Conservation (phyloP, 768 basidiomycete species). For the Rhizopogon rudus region DNA sequence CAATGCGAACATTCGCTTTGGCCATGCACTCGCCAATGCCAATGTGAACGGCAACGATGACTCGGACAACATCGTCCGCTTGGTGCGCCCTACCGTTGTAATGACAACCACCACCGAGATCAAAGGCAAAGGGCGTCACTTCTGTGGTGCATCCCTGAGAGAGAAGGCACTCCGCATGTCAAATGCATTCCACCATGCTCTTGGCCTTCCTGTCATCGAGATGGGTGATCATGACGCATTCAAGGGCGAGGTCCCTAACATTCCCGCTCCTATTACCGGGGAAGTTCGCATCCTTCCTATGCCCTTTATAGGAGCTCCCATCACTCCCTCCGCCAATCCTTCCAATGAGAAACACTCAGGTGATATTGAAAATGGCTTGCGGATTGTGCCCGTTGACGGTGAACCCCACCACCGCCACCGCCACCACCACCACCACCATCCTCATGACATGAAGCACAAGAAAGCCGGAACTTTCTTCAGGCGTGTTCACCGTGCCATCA, state of each 20-base stretch:
- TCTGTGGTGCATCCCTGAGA: constrained; percentile 32
- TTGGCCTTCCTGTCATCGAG: constrained; percentile 51
- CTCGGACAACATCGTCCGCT: constrained; percentile 16
- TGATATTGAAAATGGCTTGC: not conserved
- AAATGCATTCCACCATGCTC: constrained; percentile 48
- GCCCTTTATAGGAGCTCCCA: constrained; percentile 25
- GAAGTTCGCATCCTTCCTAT: constrained; percentile 28
- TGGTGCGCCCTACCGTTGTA: constrained; percentile 11
- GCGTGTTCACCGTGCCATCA: constrained; percentile 62
- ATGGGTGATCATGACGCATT: constrained; percentile 4
- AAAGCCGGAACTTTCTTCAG: constrained; percentile 40
- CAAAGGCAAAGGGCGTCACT: constrained; percentile 17
- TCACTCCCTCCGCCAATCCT: constrained; percentile 2
- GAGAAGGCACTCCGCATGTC: constrained; percentile 48
- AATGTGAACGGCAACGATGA: constrained; percentile 23
- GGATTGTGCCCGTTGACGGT: no score
- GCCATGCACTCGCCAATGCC: constrained; percentile 30
- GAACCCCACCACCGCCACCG: constrained; percentile 20
- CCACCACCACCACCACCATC: constrained; percentile 18
- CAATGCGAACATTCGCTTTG: constrained; percentile 33
- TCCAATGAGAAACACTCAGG: not conserved
- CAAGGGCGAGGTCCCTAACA: constrained; percentile 2
- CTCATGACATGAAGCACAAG: constrained; percentile 15
- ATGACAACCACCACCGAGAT: constrained; percentile 6
- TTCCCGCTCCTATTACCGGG: constrained; percentile 14